A percentile compares a stretch with the other conserved stretches of the same genome.
Evolutionary conservation across 2,329 filamentous ascomycete genomes (phyloP).

Genomic region (Bipolaris gigantea): DNA sequence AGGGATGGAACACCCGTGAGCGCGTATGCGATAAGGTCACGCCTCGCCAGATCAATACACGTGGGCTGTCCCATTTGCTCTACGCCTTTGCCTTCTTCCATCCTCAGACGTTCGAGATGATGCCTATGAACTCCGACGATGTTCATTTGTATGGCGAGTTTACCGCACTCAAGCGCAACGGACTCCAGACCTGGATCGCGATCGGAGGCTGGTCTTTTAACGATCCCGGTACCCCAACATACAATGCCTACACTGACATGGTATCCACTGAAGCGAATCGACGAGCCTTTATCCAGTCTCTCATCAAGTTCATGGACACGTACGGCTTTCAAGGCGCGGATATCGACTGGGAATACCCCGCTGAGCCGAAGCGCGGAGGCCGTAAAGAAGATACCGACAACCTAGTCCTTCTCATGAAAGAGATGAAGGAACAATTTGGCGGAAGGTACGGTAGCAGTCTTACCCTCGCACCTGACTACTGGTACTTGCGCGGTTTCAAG

Average conservation of each 20-base stretch:
- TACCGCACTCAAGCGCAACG: slow-evolving; percentile 37
- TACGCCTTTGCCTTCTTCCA: too few species aligned
- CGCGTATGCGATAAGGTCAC: slow-evolving; percentile 4
- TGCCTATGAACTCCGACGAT: slow-evolving; percentile 20
- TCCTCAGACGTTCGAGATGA: slow-evolving; percentile 27
- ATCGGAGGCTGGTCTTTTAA: slow-evolving; percentile 51
- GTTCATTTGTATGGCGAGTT: slow-evolving; percentile 32
- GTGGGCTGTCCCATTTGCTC: slow-evolving; percentile 41
- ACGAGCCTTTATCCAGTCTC: neutral
- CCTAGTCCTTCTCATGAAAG: slow-evolving; percentile 22
- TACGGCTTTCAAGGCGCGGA: slow-evolving; percentile 52
- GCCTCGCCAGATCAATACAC: slow-evolving; percentile 35
- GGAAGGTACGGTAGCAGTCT: slow-evolving; percentile 30
- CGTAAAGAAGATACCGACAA: slow-evolving; percentile 37
- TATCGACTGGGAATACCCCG: slow-evolving; percentile 50
- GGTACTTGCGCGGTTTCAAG: slow-evolving; percentile 36
- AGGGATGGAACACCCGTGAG: slow-evolving; percentile 10
- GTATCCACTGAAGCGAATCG: slow-evolving; percentile 12
- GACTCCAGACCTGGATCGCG: slow-evolving; percentile 45
- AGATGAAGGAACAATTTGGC: slow-evolving; percentile 20
- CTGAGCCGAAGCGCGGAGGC: slow-evolving; percentile 43
- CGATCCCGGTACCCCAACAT: slow-evolving; percentile 36
- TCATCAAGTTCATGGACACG: slow-evolving; percentile 44
- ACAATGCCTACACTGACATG: slow-evolving; percentile 37
- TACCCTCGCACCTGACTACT: slow-evolving; percentile 25